Evolutionary conservation across 148 eudicot species (phyloP).

Genomic region (Dysphania ambrosioides): DNA sequence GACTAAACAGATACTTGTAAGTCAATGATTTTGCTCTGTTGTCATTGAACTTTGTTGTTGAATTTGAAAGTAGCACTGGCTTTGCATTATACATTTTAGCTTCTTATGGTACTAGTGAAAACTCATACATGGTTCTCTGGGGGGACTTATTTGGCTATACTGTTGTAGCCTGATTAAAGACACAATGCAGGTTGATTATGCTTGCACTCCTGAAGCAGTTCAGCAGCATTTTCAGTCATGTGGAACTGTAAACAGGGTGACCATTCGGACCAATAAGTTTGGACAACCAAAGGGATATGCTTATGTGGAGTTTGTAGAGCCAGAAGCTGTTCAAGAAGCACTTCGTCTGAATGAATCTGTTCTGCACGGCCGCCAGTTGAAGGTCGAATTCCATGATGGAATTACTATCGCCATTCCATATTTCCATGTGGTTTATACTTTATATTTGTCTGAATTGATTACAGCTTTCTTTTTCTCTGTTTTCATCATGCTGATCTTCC

Average conservation of each 20-base stretch:
- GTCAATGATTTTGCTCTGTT: neutral
- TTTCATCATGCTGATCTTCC: neutral
- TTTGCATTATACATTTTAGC: neutral
- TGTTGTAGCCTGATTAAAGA: neutral
- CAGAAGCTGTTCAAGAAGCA: constrained; percentile 82
- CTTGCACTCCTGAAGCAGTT: constrained; percentile 92
- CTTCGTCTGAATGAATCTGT: constrained; percentile 72
- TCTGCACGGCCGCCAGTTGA: constrained; percentile 84
- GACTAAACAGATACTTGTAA: neutral
- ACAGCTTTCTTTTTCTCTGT: neutral
- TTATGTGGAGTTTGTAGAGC: constrained; percentile 78
- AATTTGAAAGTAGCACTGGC: neutral
- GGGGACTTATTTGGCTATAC: neutral
- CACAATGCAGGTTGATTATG: constrained; percentile 69
- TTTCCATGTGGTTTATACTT: neutral
- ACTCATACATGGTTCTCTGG: neutral
- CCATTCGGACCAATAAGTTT: constrained; percentile 67
- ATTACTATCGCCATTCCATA: neutral
- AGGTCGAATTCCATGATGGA: constrained; percentile 37
- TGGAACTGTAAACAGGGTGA: constrained; percentile 86
- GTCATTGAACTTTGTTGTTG: neutral
- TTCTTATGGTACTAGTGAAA: neutral
- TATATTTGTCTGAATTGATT: neutral
- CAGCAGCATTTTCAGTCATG: constrained; percentile 91
- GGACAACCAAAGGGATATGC: constrained; percentile 95